phyloP scores from a whole-genome alignment of 164 flowering plant species.

The Kingdonia uniflora region DNA sequence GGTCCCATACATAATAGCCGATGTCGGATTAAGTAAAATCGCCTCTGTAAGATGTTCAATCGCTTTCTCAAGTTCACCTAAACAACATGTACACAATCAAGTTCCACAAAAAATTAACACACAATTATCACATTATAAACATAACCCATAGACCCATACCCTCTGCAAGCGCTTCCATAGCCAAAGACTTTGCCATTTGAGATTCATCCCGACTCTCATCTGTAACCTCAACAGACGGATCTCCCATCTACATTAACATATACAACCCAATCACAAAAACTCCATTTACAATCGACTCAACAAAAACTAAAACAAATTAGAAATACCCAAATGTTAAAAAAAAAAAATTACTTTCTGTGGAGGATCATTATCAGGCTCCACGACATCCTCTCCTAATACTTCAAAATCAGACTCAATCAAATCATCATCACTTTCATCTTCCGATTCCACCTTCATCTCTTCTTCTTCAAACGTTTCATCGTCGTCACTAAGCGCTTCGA shows the following conservation, averaged over 20 bases:
- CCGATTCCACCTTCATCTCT: slow-evolving; percentile 35
- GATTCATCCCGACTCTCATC: slow-evolving; percentile 88
- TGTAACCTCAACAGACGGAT: slow-evolving; percentile 66
- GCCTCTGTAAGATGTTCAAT: slow-evolving; percentile 76
- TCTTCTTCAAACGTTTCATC: too few species aligned
- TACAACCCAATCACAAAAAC: too few species aligned
- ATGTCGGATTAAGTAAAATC: slow-evolving; percentile 69
- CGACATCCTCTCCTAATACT: slow-evolving; percentile 64
- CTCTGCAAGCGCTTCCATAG: slow-evolving; percentile 87
- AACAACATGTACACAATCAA: slow-evolving; percentile 2
- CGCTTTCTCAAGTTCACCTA: slow-evolving; percentile 90
- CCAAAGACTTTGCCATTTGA: slow-evolving; percentile 62
- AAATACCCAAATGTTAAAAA: too few species aligned
- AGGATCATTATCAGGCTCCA: slow-evolving; percentile 85
- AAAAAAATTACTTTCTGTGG: slow-evolving; percentile 58
- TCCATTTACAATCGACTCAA: too few species aligned
- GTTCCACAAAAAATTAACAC: not conserved
- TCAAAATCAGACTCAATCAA: slow-evolving; percentile 84
- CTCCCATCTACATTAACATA: slow-evolving; percentile 93
- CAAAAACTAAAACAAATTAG: too few species aligned
- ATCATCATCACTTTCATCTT: slow-evolving; percentile 20
- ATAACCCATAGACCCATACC: slow-evolving; percentile 27
- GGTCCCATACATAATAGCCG: slow-evolving; percentile 91
- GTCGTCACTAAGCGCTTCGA: too few species aligned
- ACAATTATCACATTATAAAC: not conserved